A percentile compares a stretch with the other conserved stretches of the same genome.
phyloP scores from a whole-genome alignment of 768 basidiomycete genomes.

The Melanogaster broomeanus region DNA sequence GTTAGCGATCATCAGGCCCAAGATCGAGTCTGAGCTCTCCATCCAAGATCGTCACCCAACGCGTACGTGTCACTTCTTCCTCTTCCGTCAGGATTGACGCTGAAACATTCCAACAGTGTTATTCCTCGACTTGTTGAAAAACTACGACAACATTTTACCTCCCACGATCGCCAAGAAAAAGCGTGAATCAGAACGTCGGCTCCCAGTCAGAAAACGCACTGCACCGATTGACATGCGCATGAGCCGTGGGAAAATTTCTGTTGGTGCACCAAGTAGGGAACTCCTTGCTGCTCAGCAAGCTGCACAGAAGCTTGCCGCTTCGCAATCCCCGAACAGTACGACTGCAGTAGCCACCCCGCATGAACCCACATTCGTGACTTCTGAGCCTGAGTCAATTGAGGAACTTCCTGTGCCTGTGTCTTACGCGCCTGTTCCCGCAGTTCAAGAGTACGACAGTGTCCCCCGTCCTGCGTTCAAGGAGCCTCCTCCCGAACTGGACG shows the following conservation, averaged over 20 bases:
- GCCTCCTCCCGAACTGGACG: conserved; percentile 48
- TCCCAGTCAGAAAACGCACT: conserved; percentile 84
- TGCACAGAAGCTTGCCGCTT: conserved; percentile 53
- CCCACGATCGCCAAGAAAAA: conserved; percentile 84
- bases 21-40: conserved; percentile 77
- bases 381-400: conserved; percentile 18
- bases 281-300: conserved; percentile 71
- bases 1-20: conserved; percentile 79
- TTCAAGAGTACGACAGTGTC: conserved; percentile 12
- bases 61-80: conserved; percentile 41
- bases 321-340: conserved; percentile 13
- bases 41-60: conserved; percentile 91
- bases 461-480: conserved; percentile 58
- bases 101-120: conserved; percentile 49
- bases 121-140: conserved; percentile 81
- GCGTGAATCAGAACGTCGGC: conserved; percentile 82
- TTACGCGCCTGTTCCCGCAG: conserved; percentile 2
- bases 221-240: conserved; percentile 87
- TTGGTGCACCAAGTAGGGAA: conserved; percentile 68
- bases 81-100: neutral
- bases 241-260: conserved; percentile 74
- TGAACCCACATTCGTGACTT: conserved; percentile 12
- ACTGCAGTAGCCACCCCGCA: conserved; percentile 17
- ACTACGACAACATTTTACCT: conserved; percentile 75
- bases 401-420: neutral